Percentiles rank a stretch among this genome's conserved stretches.
Conservation (phyloP, 73 alveolate species). For the Paraurostyla sp. region DNA sequence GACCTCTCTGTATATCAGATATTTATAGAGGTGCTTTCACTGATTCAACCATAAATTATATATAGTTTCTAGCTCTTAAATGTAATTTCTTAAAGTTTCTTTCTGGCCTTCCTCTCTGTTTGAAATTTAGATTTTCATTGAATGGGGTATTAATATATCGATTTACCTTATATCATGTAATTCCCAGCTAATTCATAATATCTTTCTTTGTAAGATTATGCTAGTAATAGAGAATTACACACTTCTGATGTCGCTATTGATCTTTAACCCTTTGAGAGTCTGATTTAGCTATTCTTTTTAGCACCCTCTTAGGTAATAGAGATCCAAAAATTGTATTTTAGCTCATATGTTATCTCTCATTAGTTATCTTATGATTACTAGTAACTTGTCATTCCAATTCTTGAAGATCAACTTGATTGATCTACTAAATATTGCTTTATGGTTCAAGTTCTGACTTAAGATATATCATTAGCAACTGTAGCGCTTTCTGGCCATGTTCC, state of each 20-base stretch:
- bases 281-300: not conserved
- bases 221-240: not conserved
- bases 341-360: not conserved
- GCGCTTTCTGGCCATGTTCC: not conserved
- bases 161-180: not conserved
- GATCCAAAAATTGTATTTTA: not conserved
- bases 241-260: not conserved
- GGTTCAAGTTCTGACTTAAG: not conserved
- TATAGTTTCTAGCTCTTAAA: constrained; percentile 2
- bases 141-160: not conserved
- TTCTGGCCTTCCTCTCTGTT: not conserved
- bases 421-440: not conserved
- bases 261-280: not conserved
- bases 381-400: not conserved
- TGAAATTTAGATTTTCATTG: not conserved
- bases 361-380: not conserved
- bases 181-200: not conserved
- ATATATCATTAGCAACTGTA: not conserved
- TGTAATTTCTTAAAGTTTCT: not conserved
- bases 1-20: not conserved
- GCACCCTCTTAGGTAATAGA: not conserved
- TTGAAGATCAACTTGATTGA: not conserved
- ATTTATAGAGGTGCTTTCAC: not conserved
- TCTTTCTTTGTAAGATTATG: not conserved
- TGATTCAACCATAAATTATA: not conserved